A percentile compares a stretch with the other conserved stretches of the same genome.
These are phyloP conservation scores for Aureobasidium namibiae DNA, from an alignment of 2,329 filamentous ascomycete species.

Conservation along the genomic window DNA sequence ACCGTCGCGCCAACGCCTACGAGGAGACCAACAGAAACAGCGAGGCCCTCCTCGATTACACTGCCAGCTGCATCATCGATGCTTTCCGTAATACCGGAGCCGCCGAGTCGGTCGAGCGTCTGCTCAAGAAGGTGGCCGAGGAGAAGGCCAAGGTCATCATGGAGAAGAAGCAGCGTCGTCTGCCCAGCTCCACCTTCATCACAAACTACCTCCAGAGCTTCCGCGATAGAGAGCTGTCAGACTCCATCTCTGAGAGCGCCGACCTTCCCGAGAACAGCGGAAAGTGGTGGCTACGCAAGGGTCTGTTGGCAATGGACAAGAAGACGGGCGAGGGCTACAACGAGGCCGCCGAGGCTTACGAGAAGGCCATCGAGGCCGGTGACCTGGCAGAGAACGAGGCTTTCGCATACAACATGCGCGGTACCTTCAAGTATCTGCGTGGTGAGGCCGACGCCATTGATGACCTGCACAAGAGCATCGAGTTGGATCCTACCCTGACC, in stretches of 20 bases:
- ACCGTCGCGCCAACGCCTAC: slow-evolving; percentile 92
- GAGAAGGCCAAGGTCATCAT: slow-evolving; percentile 87
- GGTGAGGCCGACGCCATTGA: slow-evolving; percentile 74
- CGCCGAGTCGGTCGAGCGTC: slow-evolving; percentile 79
- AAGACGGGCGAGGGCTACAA: slow-evolving; percentile 89
- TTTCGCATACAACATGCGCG: slow-evolving; percentile 90
- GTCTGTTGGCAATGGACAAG: slow-evolving; percentile 69
- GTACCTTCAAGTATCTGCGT: slow-evolving; percentile 87
- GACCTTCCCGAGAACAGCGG: slow-evolving; percentile 72
- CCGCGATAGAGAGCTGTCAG: slow-evolving; percentile 70
- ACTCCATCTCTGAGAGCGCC: slow-evolving; percentile 71
- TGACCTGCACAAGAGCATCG: slow-evolving; percentile 88
- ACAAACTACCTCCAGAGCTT: slow-evolving; percentile 99
- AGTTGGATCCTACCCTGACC: slow-evolving; percentile 77
- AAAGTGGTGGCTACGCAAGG: slow-evolving; percentile 76
- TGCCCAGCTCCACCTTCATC: slow-evolving; percentile 93
- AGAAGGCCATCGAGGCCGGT: slow-evolving; percentile 75
- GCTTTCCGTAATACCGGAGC: slow-evolving; percentile 88
- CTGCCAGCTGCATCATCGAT: slow-evolving; percentile 97
- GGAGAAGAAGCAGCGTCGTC: slow-evolving; percentile 67
- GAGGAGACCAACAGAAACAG: slow-evolving; percentile 87
- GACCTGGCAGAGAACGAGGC: slow-evolving; percentile 78
- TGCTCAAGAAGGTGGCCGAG: slow-evolving; percentile 95
- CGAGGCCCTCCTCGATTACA: slow-evolving; percentile 94
- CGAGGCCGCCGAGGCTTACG: slow-evolving; percentile 76